Evolutionary conservation across 2,329 filamentous ascomycete species (phyloP).

Genomic region (Chaetothyriales sp.): DNA sequence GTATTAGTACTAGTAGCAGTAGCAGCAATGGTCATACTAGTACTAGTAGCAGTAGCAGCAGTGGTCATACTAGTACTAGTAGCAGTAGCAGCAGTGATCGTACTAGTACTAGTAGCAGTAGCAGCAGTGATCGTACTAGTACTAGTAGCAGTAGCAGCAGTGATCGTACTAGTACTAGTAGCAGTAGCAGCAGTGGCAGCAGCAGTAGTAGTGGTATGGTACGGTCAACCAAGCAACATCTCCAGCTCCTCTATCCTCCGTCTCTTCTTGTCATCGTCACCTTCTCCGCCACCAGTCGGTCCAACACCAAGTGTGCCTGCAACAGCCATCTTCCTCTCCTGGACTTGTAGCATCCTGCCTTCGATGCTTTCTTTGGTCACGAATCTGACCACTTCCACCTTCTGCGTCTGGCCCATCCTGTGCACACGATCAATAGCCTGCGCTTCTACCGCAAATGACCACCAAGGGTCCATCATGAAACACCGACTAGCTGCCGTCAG

Average conservation of each 20-base stretch:
- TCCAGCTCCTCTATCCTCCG: slow-evolving; percentile 89
- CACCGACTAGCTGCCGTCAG: slow-evolving; percentile 78
- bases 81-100: too few species aligned
- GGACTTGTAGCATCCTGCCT: slow-evolving; percentile 83
- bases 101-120: too few species aligned
- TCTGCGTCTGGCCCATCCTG: slow-evolving; percentile 81
- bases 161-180: too few species aligned
- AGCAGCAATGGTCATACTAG: too few species aligned
- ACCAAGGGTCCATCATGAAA: slow-evolving; percentile 99
- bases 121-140: too few species aligned
- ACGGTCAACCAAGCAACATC: slow-evolving; percentile 56
- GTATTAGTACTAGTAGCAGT: too few species aligned
- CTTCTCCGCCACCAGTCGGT: slow-evolving; percentile 68
- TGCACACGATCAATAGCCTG: slow-evolving; percentile 97
- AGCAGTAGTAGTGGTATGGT: background rate
- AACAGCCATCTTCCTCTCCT: slow-evolving; percentile 78
- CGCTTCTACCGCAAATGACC: slow-evolving; percentile 92
- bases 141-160: too few species aligned
- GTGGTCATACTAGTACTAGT: too few species aligned
- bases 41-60: too few species aligned
- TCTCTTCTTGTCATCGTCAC: slow-evolving; percentile 79
- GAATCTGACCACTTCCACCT: slow-evolving; percentile 77
- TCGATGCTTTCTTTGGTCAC: slow-evolving; percentile 86
- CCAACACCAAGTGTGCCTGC: slow-evolving; percentile 93
- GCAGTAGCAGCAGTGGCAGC: too few species aligned